A percentile compares a stretch with the other conserved stretches of the same genome.
phyloP scores from a whole-genome alignment of 176 grass and related monocot species.

The bread wheat (Triticum aestivum) region DNA sequence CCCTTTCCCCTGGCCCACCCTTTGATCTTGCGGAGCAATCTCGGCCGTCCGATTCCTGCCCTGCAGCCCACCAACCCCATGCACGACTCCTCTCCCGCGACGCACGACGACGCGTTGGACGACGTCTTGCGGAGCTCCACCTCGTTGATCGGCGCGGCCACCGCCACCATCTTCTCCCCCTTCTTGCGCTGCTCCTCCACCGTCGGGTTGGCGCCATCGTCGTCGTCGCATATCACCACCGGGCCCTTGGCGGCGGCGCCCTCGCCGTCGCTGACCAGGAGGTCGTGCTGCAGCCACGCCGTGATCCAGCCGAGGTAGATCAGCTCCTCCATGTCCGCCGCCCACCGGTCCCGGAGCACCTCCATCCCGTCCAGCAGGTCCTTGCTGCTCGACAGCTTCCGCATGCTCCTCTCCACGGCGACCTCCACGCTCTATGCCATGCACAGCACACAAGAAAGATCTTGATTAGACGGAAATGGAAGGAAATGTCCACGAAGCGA shows the following conservation, averaged over 20 bases:
- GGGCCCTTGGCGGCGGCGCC: constrained; percentile 1
- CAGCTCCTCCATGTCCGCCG: constrained; percentile 77
- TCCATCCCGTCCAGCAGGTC: constrained; percentile 37
- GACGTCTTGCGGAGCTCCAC: constrained; percentile 45
- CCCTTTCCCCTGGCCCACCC: constrained; percentile 63
- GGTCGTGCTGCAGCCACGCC: constrained; percentile 67
- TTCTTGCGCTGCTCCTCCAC: constrained; percentile 11
- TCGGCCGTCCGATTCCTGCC: constrained; percentile 35
- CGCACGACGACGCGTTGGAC: neutral
- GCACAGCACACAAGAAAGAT: neutral
- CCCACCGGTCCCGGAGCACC: constrained; percentile 62
- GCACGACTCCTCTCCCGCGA: constrained; percentile 24
- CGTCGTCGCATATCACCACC: neutral
- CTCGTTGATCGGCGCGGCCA: constrained; percentile 30
- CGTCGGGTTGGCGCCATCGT: neutral
- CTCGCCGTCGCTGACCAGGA: constrained; percentile 31
- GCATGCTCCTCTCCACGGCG: constrained; percentile 38
- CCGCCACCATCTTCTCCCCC: constrained; percentile 36
- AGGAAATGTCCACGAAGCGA: neutral
- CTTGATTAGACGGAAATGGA: neutral
- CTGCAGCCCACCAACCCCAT: constrained; percentile 28
- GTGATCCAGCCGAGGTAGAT: constrained; percentile 87
- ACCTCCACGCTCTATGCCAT: constrained; percentile 47
- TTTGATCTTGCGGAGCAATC: constrained; percentile 70
- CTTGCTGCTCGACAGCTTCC: constrained; percentile 44